These are phyloP conservation scores for Bipolaris cookei DNA, from an alignment of 2,329 filamentous ascomycete species.

Conservation along the genomic window DNA sequence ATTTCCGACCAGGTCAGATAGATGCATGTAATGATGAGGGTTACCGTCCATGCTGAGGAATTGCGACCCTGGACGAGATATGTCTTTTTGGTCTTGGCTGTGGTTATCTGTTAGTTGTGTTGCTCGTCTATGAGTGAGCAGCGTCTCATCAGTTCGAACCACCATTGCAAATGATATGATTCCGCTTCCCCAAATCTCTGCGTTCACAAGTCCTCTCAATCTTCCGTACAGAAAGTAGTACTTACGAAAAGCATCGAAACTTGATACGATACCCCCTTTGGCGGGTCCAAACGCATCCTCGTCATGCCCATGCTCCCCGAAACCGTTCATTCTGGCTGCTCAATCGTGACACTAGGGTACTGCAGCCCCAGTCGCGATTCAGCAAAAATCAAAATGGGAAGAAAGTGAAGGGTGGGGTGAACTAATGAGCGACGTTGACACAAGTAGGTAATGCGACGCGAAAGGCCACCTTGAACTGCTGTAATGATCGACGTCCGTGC, in stretches of 20 bases:
- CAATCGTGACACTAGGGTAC: conserved; percentile 30
- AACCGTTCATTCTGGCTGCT: conserved; percentile 73
- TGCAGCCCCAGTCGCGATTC: conserved; percentile 37
- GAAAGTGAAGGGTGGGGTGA: conserved; percentile 15
- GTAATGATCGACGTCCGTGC: conserved; percentile 25
- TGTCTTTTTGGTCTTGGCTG: conserved; percentile 94
- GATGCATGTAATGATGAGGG: conserved; percentile 75
- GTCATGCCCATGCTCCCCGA: conserved; percentile 68
- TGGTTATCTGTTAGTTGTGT: conserved; percentile 15
- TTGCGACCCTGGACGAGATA: conserved; percentile 84
- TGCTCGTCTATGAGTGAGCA: not conserved
- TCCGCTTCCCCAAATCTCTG: not conserved
- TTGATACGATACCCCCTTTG: conserved; percentile 64
- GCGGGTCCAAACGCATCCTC: conserved; percentile 83
- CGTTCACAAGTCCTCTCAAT: not conserved
- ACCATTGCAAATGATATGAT: not conserved
- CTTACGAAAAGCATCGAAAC: conserved; percentile 97
- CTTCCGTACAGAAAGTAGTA: conserved; percentile 22
- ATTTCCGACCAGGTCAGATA: conserved; percentile 81
- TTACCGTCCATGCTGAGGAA: conserved; percentile 92
- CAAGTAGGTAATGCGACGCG: conserved; percentile 21
- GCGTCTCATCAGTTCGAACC: conserved; percentile 5
- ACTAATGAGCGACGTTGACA: conserved; percentile 30
- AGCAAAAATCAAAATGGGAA: conserved; percentile 3
- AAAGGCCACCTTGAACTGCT: conserved; percentile 48